A percentile compares a stretch with the other conserved stretches of the same genome.
Conservation (phyloP, 306 rosid species). For the Vicia sativa region DNA sequence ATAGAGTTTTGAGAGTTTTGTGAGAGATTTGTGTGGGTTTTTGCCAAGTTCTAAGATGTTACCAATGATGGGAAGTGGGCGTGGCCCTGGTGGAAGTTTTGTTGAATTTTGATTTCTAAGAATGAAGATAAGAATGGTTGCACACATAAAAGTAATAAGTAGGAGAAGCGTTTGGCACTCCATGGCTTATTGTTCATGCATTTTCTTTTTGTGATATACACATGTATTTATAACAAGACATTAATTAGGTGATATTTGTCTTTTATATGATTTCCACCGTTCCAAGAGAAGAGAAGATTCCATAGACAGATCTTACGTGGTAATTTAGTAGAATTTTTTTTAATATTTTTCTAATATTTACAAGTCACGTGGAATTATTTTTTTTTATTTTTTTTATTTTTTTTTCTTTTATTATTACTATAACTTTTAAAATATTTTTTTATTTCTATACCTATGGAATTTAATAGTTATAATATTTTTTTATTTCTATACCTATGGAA, state of each 20-base stretch:
- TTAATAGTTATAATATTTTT: no score
- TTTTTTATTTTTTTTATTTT: no score
- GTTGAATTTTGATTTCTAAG: background rate
- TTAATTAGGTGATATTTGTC: no score
- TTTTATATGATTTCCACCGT: no score
- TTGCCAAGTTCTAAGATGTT: constrained; percentile 30
- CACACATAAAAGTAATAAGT: background rate
- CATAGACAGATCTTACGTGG: no score
- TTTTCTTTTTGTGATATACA: background rate
- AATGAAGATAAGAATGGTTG: constrained; percentile 13
- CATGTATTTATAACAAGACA: background rate
- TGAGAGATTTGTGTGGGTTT: constrained; percentile 15
- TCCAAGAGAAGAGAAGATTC: no score
- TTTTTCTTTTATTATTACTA: no score
- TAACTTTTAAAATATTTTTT: no score
- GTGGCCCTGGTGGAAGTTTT: constrained; percentile 32
- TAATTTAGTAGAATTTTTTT: no score
- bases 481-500: constrained; percentile 76
- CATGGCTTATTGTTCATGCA: background rate
- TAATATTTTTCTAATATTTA: no score
- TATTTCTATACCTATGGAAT: no score
- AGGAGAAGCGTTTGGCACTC: constrained; percentile 4
- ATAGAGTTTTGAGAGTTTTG: constrained; percentile 27
- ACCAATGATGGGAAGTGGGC: constrained; percentile 22
- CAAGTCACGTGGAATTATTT: no score